A percentile compares a stretch with the other conserved stretches of the same genome.
Conservation (phyloP, 202 grass and related monocot genomes). For the Tripidium arundinaceum region DNA sequence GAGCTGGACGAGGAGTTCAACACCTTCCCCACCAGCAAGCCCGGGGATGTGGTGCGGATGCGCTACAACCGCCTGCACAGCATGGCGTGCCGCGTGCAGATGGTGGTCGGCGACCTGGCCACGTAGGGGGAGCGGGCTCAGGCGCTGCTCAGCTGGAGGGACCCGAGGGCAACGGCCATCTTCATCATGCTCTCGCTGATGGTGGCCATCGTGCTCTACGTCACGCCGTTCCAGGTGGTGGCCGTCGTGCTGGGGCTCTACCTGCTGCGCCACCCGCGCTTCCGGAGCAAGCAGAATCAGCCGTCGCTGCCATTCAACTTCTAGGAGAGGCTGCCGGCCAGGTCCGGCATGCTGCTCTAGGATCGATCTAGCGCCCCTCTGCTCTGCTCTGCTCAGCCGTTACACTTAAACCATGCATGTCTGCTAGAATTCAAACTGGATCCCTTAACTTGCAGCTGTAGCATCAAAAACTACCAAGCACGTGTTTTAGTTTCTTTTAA, state of each 20-base stretch:
- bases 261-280: conserved; percentile 71
- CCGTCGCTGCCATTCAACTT: conserved; percentile 78
- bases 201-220: conserved; percentile 49
- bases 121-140: conserved; percentile 77
- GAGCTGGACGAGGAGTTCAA: conserved; percentile 99
- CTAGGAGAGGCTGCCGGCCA: conserved; percentile 75
- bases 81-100: conserved; percentile 71
- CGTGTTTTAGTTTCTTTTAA: no score
- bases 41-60: conserved; percentile 49
- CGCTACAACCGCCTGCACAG: conserved; percentile 73
- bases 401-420: no score
- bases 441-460: no score
- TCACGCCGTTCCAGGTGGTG: conserved; percentile 70
- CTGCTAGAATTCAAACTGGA: no score
- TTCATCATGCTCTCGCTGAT: conserved; percentile 51
- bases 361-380: no score
- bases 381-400: no score
- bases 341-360: conserved; percentile 63
- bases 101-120: conserved; percentile 71
- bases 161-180: conserved; percentile 58
- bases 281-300: conserved; percentile 81
- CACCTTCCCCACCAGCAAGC: conserved; percentile 76
- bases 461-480: no score
- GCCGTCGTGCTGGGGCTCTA: conserved; percentile 50
- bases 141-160: conserved; percentile 72